Evolutionary conservation across 345 rosid species (phyloP).

Genomic region (Turritis glabra): DNA sequence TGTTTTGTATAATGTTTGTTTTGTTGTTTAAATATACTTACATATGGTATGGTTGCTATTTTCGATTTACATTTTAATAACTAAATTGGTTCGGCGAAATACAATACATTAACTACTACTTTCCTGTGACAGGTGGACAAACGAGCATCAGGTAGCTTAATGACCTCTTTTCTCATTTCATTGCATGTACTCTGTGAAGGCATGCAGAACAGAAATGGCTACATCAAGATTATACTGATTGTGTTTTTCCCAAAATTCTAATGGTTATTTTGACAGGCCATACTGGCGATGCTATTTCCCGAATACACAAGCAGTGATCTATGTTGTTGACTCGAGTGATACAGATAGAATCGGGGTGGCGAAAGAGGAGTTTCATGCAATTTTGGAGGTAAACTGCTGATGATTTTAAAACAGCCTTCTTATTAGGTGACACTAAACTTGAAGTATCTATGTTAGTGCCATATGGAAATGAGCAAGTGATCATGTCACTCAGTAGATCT

Average conservation of each 20-base stretch:
- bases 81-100: neutral
- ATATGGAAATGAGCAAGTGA: neutral
- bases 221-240: neutral
- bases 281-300: conserved; percentile 76
- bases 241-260: neutral
- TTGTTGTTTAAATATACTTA: neutral
- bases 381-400: conserved; percentile 48
- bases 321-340: conserved; percentile 66
- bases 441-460: neutral
- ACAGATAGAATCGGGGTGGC: conserved; percentile 54
- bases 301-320: conserved; percentile 49
- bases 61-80: neutral
- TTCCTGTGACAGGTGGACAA: conserved; percentile 57
- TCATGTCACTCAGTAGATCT: neutral
- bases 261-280: conserved; percentile 50
- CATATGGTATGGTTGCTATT: neutral
- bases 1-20: neutral
- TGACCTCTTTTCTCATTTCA: neutral
- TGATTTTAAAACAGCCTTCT: neutral
- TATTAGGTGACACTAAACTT: neutral
- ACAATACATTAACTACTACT: conserved; percentile 2
- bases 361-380: conserved; percentile 65
- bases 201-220: neutral
- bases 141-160: conserved; percentile 58
- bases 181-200: neutral